Evolutionary conservation across 192 early-diverging fungal genomes (phyloP).

Genomic region (Mortierella hygrophila): DNA sequence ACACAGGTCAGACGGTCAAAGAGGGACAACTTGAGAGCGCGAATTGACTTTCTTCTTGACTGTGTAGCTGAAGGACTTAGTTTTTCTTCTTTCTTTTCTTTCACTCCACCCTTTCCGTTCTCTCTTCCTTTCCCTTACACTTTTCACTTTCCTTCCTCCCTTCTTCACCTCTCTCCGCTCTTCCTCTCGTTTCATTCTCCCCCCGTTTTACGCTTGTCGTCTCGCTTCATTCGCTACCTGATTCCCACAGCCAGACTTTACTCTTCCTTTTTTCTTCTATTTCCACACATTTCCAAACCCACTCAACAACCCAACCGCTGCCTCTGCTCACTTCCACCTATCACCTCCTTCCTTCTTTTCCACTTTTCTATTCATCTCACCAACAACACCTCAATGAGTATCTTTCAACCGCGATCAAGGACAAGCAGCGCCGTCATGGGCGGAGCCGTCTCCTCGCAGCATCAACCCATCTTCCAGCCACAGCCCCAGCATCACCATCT

Average conservation of each 20-base stretch:
- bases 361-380: background rate
- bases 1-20: background rate
- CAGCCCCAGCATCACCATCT: conserved; percentile 12
- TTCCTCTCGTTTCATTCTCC: background rate
- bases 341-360: background rate
- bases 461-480: background rate
- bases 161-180: background rate
- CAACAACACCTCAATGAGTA: conserved; percentile 12
- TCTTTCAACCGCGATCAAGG: conserved; percentile 34
- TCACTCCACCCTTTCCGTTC: background rate
- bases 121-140: background rate
- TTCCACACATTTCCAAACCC: background rate
- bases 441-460: conserved; percentile 12
- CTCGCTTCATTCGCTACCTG: background rate
- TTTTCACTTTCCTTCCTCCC: background rate
- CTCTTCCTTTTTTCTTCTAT: too few species aligned
- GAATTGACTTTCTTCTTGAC: background rate
- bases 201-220: background rate
- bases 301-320: background rate
- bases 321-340: background rate
- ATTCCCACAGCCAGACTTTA: too few species aligned
- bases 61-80: background rate
- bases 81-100: background rate
- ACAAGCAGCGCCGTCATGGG: conserved; percentile 15
- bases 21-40: background rate